Percentiles rank a stretch among this genome's conserved stretches.
Conservation (phyloP, 345 rosid species). For the Eucalyptus marginata region DNA sequence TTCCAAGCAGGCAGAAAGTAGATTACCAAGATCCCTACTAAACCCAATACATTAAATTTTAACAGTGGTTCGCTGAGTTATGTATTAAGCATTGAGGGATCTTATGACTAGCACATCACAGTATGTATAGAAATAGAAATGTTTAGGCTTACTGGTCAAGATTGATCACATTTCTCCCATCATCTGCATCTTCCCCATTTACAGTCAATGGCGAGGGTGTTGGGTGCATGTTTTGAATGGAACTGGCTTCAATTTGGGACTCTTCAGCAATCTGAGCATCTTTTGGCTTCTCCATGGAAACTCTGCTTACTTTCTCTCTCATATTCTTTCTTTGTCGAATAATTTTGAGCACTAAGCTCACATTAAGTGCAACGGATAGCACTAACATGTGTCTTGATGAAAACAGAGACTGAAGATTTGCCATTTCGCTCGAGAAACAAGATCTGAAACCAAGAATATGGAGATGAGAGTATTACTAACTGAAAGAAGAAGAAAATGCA, state of each 20-base stretch:
- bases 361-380: conserved; percentile 61
- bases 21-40: not conserved
- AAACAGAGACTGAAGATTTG: conserved; percentile 9
- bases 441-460: not conserved
- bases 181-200: conserved; percentile 5
- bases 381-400: conserved; percentile 47
- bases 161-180: conserved; percentile 31
- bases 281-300: not conserved
- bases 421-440: conserved; percentile 19
- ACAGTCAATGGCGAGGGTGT: not conserved
- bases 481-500: not conserved
- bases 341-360: conserved; percentile 39
- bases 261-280: not conserved
- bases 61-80: not conserved
- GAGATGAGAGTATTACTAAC: not conserved
- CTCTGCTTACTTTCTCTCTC: not conserved
- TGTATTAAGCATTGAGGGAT: not conserved
- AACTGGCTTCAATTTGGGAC: not conserved
- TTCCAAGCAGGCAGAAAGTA: not conserved
- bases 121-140: not conserved
- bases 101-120: not conserved
- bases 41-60: not conserved
- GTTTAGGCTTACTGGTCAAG: conserved; percentile 48
- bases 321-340: conserved; percentile 2
- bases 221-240: not conserved